Evolutionary conservation across 2,329 filamentous ascomycete genomes (phyloP).

Genomic region (Phialophora verrucosa): DNA sequence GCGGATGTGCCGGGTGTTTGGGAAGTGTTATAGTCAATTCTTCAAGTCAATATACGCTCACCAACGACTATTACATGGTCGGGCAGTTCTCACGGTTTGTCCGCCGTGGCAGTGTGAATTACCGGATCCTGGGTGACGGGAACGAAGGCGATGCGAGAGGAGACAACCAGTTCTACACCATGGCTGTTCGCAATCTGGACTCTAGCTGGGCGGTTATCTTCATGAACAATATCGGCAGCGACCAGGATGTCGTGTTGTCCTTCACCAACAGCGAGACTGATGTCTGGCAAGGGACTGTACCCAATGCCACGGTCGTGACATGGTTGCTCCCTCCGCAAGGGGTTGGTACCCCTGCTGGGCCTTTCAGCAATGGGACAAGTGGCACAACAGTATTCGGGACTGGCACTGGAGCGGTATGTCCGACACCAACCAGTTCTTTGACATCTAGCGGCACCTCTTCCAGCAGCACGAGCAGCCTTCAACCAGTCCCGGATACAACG

Average conservation of each 20-base stretch:
- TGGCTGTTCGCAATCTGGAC: constrained; percentile 57
- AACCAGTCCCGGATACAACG: constrained; percentile 17
- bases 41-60: constrained; percentile 52
- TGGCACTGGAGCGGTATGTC: constrained; percentile 5
- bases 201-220: constrained; percentile 54
- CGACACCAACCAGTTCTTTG: constrained; percentile 1
- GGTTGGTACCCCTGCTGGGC: constrained; percentile 10
- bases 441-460: constrained; percentile 14
- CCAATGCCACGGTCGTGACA: constrained; percentile 42
- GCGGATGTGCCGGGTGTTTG: constrained; percentile 42
- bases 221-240: constrained; percentile 55
- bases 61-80: constrained; percentile 61
- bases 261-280: constrained; percentile 36
- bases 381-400: not conserved
- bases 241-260: constrained; percentile 49
- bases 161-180: constrained; percentile 50
- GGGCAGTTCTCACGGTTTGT: constrained; percentile 60
- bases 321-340: constrained; percentile 40
- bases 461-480: constrained; percentile 16
- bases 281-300: constrained; percentile 42
- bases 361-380: constrained; percentile 14
- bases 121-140: constrained; percentile 46
- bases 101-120: constrained; percentile 49
- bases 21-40: constrained; percentile 42
- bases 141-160: constrained; percentile 54